phyloP scores from a whole-genome alignment of 2,329 filamentous ascomycete genomes.

The Hypoxylon sp. region DNA sequence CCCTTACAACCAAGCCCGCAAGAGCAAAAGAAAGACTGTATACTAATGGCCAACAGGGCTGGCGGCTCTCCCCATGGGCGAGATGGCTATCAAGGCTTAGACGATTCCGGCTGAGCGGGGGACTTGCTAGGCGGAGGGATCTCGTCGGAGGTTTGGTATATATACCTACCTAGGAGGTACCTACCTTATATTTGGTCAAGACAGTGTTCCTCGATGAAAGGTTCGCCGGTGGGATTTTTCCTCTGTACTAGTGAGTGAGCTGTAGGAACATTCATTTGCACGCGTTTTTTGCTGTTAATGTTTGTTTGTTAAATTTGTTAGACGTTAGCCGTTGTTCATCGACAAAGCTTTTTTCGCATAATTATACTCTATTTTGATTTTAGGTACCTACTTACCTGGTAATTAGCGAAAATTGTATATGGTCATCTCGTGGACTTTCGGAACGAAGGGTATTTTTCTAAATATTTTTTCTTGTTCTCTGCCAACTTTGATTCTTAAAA shows the following conservation, averaged over 20 bases:
- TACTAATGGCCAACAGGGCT: constrained; percentile 47
- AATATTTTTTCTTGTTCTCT: no score
- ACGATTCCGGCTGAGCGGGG: neutral
- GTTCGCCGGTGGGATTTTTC: constrained; percentile 1
- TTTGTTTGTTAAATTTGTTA: constrained; percentile 31
- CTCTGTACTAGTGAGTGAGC: constrained; percentile 24
- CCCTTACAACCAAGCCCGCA: neutral
- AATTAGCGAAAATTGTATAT: constrained; percentile 4
- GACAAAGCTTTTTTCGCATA: constrained; percentile 32
- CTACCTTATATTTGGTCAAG: neutral
- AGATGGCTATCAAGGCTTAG: constrained; percentile 54
- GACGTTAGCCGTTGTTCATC: constrained; percentile 40
- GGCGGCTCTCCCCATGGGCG: constrained; percentile 51
- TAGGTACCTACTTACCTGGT: no score
- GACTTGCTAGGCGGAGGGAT: constrained; percentile 14
- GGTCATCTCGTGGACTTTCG: neutral
- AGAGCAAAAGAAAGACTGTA: neutral
- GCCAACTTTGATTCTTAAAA: neutral
- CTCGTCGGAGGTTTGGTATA: neutral
- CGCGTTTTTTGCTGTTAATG: constrained; percentile 26
- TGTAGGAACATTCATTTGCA: constrained; percentile 31
- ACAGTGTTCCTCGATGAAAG: constrained; percentile 5
- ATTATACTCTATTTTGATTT: constrained; percentile 30
- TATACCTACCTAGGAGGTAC: no score
- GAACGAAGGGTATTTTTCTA: no score